Base-by-base conservation (phyloP, 495 filamentous ascomycete genomes). In the Penicillium coffeae region DNA sequence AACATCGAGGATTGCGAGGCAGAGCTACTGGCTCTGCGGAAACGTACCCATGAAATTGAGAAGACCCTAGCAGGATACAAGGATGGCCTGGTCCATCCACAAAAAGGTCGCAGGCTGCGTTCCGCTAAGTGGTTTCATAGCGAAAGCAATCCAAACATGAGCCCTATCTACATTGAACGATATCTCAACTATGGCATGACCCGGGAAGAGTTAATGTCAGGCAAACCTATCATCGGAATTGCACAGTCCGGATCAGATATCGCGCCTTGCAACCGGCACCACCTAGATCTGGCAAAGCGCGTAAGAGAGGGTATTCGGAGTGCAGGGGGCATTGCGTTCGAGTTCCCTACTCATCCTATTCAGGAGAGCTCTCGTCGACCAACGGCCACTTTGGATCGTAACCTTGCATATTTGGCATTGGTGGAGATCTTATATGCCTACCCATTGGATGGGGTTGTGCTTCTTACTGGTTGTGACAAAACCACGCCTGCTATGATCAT, bases 401-500 rank as follows among this genome's bases (percentile, higher is more conserved):
- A 80, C 48, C 44, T 80, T 49, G 72, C 71, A 10, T 79, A 79
- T 60, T 58, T 80, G 7, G 60, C 66, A 33, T 61, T 80, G 25
- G 75, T 79, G 16, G 77, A 80, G 54, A 56, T 80, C 14, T 59
- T 80, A n/a, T 70, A 66, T 45, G 73, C 68, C 3, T 80, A 80
- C 54, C 73, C 73, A 1, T 62, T 80, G 41, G 77, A 80, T 52
- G 77, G 75, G 6, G 74, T 80, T 15, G 75, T 80, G 9, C 52
- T 80, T 21, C 62, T 80, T 48, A 79, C 77, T 0, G 77, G 77
- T 13, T 80, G 77, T 61, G 77, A 80, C 48, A 80, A 80, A 61
- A 80, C 75, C 7, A 79, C 75, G 0, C 77, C 77, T 21, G 77
- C 76, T 20, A 71, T 65, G 46, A 60, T 80, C 42, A 80, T 80